phyloP scores from a whole-genome alignment of 1,284 basidiomycete genomes.

The Gomphus bonarii region DNA sequence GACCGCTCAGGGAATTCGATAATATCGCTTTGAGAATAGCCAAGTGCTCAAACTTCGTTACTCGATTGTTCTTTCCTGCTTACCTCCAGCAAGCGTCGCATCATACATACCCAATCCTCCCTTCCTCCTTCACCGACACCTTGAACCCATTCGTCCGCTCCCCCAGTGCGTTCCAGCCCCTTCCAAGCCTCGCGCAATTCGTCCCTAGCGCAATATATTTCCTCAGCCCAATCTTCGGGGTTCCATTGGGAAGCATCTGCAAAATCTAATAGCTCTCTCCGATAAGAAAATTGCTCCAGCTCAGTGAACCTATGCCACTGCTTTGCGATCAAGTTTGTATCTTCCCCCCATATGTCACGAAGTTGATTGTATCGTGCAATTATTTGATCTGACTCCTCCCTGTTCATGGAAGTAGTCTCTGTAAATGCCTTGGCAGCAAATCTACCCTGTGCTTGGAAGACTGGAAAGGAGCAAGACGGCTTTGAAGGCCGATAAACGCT shows the following conservation, averaged over 20 bases:
- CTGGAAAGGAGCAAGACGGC: conserved; percentile 47
- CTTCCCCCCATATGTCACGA: conserved; percentile 20
- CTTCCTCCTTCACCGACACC: conserved; percentile 47
- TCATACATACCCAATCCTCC: conserved; percentile 54
- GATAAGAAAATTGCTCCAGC: conserved; percentile 57
- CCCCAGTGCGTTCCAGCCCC: conserved; percentile 39
- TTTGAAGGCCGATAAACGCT: conserved; percentile 54
- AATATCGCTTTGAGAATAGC: too few species aligned
- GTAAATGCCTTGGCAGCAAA: conserved; percentile 44
- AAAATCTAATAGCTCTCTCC: conserved; percentile 45
- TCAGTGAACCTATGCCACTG: conserved; percentile 43
- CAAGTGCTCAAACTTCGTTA: background rate
- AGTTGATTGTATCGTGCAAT: conserved; percentile 38
- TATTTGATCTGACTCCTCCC: conserved; percentile 33
- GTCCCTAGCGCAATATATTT: conserved; percentile 40
- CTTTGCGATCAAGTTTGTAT: conserved; percentile 31
- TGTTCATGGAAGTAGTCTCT: conserved; percentile 38
- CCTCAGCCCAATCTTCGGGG: conserved; percentile 42
- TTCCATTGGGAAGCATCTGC: conserved; percentile 23
- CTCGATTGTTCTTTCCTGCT: background rate
- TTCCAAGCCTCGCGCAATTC: conserved; percentile 48
- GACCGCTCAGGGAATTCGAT: too few species aligned
- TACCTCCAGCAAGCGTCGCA: conserved; percentile 22
- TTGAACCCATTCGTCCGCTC: conserved; percentile 44
- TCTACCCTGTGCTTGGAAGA: conserved; percentile 58